Percentiles rank a stretch among this genome's conserved stretches.
These are phyloP conservation scores for Bidens hawaiensis DNA, from an alignment of 140 eudicot species.

Conservation along the genomic window DNA sequence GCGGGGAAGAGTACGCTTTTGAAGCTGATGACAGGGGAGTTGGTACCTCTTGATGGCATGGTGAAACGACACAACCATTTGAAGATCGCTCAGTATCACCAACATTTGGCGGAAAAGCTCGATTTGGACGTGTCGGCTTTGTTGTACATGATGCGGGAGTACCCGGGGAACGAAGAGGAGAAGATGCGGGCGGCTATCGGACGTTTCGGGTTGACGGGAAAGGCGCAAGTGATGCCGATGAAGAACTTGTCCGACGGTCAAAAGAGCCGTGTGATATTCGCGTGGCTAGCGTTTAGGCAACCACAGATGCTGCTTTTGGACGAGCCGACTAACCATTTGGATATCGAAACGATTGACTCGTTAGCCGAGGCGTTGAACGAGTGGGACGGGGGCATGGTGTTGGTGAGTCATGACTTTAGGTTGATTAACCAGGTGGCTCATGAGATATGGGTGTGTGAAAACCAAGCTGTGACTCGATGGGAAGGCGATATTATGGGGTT, in stretches of 20 bases:
- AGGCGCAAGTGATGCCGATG: conserved; percentile 90
- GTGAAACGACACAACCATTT: conserved; percentile 76
- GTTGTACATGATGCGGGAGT: conserved; percentile 67
- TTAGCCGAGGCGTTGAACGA: conserved; percentile 79
- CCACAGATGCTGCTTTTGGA: conserved; percentile 81
- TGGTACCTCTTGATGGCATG: conserved; percentile 76
- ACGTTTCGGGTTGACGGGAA: conserved; percentile 75
- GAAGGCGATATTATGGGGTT: conserved; percentile 81
- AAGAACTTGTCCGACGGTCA: conserved; percentile 83
- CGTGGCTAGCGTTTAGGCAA: conserved; percentile 78
- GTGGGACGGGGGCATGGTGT: conserved; percentile 93
- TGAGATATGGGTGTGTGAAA: conserved; percentile 98
- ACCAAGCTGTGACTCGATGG: conserved; percentile 69
- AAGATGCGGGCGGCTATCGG: conserved; percentile 87
- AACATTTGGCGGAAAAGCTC: conserved; percentile 71
- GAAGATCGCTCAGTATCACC: conserved; percentile 72
- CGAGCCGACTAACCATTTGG: conserved; percentile 88
- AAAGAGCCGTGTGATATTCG: conserved; percentile 68
- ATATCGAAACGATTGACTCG: conserved; percentile 81
- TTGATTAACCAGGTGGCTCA: conserved; percentile 90
- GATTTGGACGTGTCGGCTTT: conserved; percentile 80
- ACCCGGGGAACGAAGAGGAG: conserved; percentile 83
- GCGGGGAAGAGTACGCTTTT: conserved; percentile 90
- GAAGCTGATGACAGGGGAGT: conserved; percentile 90
- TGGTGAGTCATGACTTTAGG: conserved; percentile 89